A percentile compares a stretch with the other conserved stretches of the same genome.
Conservation (phyloP, 1,139 yeast species). For the Yamadazyma taylorii region DNA sequence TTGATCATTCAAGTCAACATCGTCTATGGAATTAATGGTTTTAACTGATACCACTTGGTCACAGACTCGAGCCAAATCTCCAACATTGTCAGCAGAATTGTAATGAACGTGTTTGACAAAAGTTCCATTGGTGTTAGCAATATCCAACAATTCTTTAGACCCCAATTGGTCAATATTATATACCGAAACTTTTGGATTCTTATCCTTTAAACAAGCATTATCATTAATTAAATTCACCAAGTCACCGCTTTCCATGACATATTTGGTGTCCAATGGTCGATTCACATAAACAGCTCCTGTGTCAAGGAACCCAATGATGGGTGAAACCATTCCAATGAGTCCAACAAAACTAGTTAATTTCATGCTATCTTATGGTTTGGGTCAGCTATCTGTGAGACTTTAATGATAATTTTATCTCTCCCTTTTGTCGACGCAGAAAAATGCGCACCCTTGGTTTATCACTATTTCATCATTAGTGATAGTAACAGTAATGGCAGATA, state of each 20-base stretch:
- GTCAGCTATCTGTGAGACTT: too few species aligned
- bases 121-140: conserved; percentile 13
- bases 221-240: conserved; percentile 7
- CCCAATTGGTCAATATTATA: too few species aligned
- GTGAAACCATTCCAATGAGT: conserved; percentile 3
- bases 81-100: conserved; percentile 22
- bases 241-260: conserved; percentile 10
- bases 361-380: background rate
- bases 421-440: conserved; percentile 7
- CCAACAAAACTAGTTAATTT: conserved; percentile 3
- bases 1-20: conserved; percentile 19
- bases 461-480: background rate
- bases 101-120: conserved; percentile 35
- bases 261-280: conserved; percentile 7
- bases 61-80: conserved; percentile 13
- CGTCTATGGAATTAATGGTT: conserved; percentile 18
- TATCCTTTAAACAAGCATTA: conserved; percentile 3
- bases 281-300: conserved; percentile 13
- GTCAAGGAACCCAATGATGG: conserved; percentile 13
- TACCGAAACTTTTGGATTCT: too few species aligned
- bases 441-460: background rate
- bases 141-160: background rate
- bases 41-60: conserved; percentile 10
- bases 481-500: conserved; percentile 14
- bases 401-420: conserved; percentile 1